A percentile compares a stretch with the other conserved stretches of the same genome.
Evolutionary conservation across 2,329 filamentous ascomycete genomes (phyloP).

Genomic region (Biscogniauxia sp.): DNA sequence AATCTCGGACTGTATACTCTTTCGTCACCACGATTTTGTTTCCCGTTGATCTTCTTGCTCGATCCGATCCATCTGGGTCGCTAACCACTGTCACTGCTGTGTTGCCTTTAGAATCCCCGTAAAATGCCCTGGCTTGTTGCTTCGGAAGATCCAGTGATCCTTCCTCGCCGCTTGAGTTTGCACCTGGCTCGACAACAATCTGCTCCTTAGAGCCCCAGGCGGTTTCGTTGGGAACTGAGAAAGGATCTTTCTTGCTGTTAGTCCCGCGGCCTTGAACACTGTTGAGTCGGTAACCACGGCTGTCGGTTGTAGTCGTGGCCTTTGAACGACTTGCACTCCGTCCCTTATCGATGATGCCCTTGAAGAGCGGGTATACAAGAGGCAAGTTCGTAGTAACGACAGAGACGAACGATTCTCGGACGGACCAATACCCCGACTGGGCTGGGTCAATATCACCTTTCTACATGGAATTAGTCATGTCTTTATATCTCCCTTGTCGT

Average conservation of each 20-base stretch:
- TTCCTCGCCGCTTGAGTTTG: constrained; percentile 4
- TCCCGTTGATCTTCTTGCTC: not conserved
- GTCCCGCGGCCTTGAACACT: constrained; percentile 8
- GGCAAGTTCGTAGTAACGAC: constrained; percentile 39
- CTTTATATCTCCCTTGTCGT: not conserved
- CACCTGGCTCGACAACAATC: constrained; percentile 8
- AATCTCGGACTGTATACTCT: constrained; percentile 15
- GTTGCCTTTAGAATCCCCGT: not conserved
- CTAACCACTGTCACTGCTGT: not conserved
- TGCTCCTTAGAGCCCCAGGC: constrained; percentile 20
- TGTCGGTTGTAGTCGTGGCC: constrained; percentile 1
- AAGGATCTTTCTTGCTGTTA: constrained; percentile 2
- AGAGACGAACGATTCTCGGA: constrained; percentile 40
- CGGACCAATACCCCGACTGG: constrained; percentile 37
- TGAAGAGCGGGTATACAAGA: constrained; percentile 37
- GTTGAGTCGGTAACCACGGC: constrained; percentile 14
- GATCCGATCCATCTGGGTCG: not conserved
- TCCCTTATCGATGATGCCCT: constrained; percentile 22
- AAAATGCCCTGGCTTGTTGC: constrained; percentile 1
- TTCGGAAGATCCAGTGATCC: constrained; percentile 6
- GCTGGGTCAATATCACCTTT: constrained; percentile 30
- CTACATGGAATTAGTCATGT: constrained; percentile 16
- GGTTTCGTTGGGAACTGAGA: constrained; percentile 6
- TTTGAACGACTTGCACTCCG: constrained; percentile 12
- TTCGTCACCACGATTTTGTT: constrained; percentile 17